A percentile compares a stretch with the other conserved stretches of the same genome.
These are phyloP conservation scores for Trichoderma citrinoviride DNA, from an alignment of 2,329 filamentous ascomycete genomes.

Conservation along the genomic window DNA sequence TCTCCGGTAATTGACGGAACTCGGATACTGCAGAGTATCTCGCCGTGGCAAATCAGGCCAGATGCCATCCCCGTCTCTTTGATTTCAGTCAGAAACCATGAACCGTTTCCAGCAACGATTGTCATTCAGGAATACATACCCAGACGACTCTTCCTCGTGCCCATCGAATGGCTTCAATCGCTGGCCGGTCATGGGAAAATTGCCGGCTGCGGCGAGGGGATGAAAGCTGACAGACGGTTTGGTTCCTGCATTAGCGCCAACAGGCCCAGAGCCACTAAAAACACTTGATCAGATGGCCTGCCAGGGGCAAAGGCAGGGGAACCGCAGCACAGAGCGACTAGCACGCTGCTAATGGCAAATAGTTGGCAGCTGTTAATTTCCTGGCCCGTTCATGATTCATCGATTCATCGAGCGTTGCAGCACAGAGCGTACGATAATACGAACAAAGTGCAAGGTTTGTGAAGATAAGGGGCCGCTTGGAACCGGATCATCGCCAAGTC, in stretches of 20 bases:
- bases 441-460: background rate
- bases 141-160: background rate
- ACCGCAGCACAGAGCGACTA: background rate
- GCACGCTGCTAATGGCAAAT: conserved; percentile 11
- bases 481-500: conserved; percentile 1
- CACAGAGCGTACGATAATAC: background rate
- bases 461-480: conserved; percentile 11
- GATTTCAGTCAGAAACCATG: too few relatives aligned
- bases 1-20: background rate
- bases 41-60: too few relatives aligned
- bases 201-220: background rate
- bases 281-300: conserved; percentile 19
- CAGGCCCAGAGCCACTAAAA: conserved; percentile 17
- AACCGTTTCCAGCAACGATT: too few relatives aligned
- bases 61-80: too few relatives aligned
- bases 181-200: background rate
- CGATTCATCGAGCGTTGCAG: background rate
- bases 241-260: conserved; percentile 29
- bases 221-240: conserved; percentile 11
- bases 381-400: conserved; percentile 7
- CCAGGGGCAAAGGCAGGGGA: background rate
- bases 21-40: too few relatives aligned
- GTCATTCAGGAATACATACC: too few relatives aligned
- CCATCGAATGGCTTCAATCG: too few relatives aligned
- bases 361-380: conserved; percentile 13